A percentile compares a stretch with the other conserved stretches of the same genome.
Conservation (phyloP, 495 filamentous ascomycete genomes). For the Darksidea phi region DNA sequence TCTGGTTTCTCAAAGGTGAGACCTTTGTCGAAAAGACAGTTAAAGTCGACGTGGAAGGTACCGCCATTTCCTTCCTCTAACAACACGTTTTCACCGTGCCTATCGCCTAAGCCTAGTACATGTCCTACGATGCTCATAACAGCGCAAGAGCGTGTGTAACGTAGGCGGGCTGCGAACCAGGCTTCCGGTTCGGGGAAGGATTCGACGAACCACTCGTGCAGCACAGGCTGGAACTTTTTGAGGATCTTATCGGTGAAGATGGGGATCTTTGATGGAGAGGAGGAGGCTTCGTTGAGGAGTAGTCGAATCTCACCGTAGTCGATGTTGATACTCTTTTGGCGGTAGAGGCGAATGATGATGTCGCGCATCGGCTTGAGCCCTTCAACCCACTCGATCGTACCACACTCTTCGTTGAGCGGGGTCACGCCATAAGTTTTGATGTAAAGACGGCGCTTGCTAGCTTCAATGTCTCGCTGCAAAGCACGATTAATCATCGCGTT, state of each 20-base stretch:
- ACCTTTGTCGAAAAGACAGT: constrained; percentile 99
- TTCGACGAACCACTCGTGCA: constrained; percentile 92
- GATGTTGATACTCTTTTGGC: constrained; percentile 61
- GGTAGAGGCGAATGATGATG: constrained; percentile 76
- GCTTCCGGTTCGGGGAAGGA: constrained; percentile 88
- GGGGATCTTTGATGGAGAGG: constrained; percentile 52
- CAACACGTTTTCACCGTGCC: constrained; percentile 97
- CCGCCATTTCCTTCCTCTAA: constrained; percentile 94
- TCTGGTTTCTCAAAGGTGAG: constrained; percentile 94
- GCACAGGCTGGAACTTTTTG: constrained; percentile 65
- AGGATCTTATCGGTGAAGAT: constrained; percentile 64
- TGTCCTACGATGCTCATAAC: constrained; percentile 98
- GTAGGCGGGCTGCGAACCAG: constrained; percentile 88
- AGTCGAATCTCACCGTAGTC: constrained; percentile 60
- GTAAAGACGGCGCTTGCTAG: constrained; percentile 79
- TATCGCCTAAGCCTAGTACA: constrained; percentile 85
- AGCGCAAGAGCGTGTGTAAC: constrained; percentile 88
- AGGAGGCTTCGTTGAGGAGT: constrained; percentile 59
- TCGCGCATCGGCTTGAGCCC: constrained; percentile 91
- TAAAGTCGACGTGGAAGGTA: constrained; percentile 97
- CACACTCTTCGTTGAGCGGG: constrained; percentile 95
- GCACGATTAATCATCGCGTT: constrained; percentile 96
- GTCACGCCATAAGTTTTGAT: constrained; percentile 97
- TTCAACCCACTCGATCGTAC: constrained; percentile 98
- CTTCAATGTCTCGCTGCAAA: constrained; percentile 84